Conservation (phyloP, 441 rosid genomes). For the Arabidopsis lyrata region DNA sequence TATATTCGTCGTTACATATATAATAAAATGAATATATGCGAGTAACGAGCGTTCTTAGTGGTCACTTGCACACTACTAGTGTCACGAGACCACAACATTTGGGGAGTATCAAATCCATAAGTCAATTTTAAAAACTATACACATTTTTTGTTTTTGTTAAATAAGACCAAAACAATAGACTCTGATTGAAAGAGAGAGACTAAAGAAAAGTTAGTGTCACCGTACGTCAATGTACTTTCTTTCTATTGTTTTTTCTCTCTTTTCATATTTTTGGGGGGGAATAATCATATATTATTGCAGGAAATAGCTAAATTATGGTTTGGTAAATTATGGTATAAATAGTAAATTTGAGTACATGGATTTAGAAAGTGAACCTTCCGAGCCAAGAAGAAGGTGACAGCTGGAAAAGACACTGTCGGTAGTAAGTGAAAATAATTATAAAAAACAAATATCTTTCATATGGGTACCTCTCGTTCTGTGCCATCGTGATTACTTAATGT, state of each 20-base stretch:
- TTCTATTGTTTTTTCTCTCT: neutral
- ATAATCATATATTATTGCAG: neutral
- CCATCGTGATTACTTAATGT: conserved; percentile 43
- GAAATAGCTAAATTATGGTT: neutral
- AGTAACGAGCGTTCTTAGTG: conserved; percentile 43
- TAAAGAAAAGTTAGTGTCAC: conserved; percentile 26
- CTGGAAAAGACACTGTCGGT: conserved; percentile 46
- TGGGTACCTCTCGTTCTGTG: conserved; percentile 47
- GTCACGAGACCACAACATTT: conserved; percentile 45
- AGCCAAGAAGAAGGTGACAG: conserved; percentile 31
- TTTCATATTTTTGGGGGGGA: neutral
- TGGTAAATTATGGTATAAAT: conserved; percentile 24
- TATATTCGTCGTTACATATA: conserved; percentile 22
- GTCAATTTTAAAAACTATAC: conserved; percentile 7
- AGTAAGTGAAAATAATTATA: conserved; percentile 28
- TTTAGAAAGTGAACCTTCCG: conserved; percentile 35
- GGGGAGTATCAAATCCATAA: conserved; percentile 29
- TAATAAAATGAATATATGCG: conserved; percentile 18
- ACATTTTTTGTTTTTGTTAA: neutral
- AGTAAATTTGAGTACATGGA: conserved; percentile 27
- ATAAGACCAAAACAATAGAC: conserved; percentile 26
- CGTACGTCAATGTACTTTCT: conserved; percentile 39
- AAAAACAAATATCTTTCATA: conserved; percentile 41
- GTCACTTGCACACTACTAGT: conserved; percentile 45
- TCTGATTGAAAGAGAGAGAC: conserved; percentile 16